phyloP scores from a whole-genome alignment of 257 asterid genomes.

The Thymus mandschuricus region DNA sequence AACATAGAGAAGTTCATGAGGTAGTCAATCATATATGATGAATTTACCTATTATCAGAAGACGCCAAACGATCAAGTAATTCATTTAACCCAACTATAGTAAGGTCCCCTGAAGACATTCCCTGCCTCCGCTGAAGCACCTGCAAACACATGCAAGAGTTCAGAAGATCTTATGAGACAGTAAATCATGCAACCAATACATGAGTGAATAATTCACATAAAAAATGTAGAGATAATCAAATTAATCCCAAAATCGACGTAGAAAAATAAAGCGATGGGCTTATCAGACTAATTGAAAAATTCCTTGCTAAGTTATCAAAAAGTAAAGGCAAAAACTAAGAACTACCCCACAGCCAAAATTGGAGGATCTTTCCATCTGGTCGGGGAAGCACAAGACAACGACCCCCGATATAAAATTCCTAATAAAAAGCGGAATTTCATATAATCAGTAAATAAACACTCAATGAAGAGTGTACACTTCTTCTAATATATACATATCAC shows the following conservation, averaged over 20 bases:
- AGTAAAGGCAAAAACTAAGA: background rate
- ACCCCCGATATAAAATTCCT: background rate
- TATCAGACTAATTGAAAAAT: background rate
- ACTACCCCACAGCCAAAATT: background rate
- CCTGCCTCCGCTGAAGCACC: slow-evolving; percentile 88
- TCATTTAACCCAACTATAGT: slow-evolving; percentile 74
- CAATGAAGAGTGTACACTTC: background rate
- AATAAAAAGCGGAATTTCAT: background rate
- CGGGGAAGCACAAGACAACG: background rate
- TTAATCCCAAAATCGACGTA: background rate
- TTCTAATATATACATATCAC: background rate
- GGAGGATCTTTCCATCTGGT: background rate
- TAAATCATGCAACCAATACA: slow-evolving; percentile 7
- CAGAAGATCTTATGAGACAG: slow-evolving; percentile 1
- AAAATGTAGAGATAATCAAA: slow-evolving; percentile 5
- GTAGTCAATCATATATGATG: background rate
- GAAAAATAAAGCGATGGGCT: background rate
- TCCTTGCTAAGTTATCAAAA: background rate
- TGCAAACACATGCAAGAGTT: slow-evolving; percentile 37
- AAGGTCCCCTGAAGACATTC: slow-evolving; percentile 77
- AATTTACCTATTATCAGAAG: slow-evolving; percentile 74
- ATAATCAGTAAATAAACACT: background rate
- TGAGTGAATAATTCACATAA: slow-evolving; percentile 3
- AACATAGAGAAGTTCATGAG: background rate
- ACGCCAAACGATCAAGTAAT: slow-evolving; percentile 82